These are phyloP conservation scores for Austroboletus sp. DNA, from an alignment of 1,284 basidiomycete species.

Conservation along the genomic window DNA sequence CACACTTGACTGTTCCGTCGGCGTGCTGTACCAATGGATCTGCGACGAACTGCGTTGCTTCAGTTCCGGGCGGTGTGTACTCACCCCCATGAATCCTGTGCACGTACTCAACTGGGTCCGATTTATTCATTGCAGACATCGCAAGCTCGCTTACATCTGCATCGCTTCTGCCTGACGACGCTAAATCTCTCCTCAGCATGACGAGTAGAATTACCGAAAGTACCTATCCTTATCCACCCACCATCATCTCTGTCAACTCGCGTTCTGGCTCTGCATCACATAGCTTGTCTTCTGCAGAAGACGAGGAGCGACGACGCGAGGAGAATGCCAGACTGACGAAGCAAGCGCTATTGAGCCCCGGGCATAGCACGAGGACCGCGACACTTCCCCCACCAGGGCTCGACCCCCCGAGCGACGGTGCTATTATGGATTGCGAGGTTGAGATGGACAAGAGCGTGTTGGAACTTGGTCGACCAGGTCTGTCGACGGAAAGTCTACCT, in stretches of 20 bases:
- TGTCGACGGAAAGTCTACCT: conserved; percentile 31
- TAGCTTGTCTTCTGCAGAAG: conserved; percentile 21
- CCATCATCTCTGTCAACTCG: conserved; percentile 22
- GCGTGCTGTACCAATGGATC: conserved; percentile 6
- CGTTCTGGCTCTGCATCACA: conserved; percentile 18
- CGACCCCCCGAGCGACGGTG: conserved; percentile 1
- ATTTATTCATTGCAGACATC: conserved; percentile 13
- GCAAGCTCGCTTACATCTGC: conserved; percentile 15
- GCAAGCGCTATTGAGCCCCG: conserved; percentile 23
- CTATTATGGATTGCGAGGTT: conserved; percentile 2
- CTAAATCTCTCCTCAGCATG: conserved; percentile 30
- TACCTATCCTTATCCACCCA: conserved; percentile 27
- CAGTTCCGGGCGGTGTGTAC: conserved; percentile 21
- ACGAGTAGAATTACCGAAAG: conserved; percentile 28
- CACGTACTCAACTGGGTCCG: conserved; percentile 11
- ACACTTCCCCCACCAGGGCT: conserved; percentile 21
- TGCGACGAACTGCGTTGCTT: background rate
- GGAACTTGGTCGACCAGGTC: conserved; percentile 24
- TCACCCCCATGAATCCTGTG: conserved; percentile 1
- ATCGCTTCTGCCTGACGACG: conserved; percentile 21
- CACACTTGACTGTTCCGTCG: conserved; percentile 5
- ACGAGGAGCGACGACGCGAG: conserved; percentile 22
- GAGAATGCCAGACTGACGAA: conserved; percentile 19
- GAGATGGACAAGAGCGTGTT: conserved; percentile 31
- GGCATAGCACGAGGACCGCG: conserved; percentile 15